phyloP scores from a whole-genome alignment of 2,329 filamentous ascomycete species.

The Sarocladiaceae sp. region DNA sequence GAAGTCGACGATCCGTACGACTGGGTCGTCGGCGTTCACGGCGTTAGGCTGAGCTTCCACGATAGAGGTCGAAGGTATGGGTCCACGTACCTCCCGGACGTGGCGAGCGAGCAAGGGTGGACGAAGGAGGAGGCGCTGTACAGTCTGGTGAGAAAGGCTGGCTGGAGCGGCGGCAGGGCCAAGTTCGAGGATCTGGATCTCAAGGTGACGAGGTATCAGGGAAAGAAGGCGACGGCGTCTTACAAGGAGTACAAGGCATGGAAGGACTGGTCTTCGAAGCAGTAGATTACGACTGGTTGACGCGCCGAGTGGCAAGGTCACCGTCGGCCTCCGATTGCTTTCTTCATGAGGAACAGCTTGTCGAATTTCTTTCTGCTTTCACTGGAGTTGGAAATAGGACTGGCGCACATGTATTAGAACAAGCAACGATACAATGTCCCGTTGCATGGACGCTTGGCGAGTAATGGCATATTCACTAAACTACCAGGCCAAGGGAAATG shows the following conservation, averaged over 20 bases:
- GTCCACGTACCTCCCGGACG: conserved; percentile 87
- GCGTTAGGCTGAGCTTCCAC: conserved; percentile 79
- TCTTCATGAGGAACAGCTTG: too few relatives aligned
- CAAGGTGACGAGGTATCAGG: conserved; percentile 79
- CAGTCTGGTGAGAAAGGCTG: conserved; percentile 89
- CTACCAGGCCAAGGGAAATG: too few relatives aligned
- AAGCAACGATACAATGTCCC: too few relatives aligned
- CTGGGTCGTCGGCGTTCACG: conserved; percentile 83
- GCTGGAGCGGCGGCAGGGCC: conserved; percentile 76
- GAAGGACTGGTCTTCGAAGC: conserved; percentile 60
- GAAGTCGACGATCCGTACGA: conserved; percentile 66
- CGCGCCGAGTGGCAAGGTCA: too few relatives aligned
- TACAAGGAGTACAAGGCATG: conserved; percentile 75
- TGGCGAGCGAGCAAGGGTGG: conserved; percentile 90
- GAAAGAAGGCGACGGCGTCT: conserved; percentile 64
- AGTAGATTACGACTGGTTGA: neutral
- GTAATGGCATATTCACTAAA: too few relatives aligned
- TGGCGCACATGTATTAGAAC: conserved; percentile 1
- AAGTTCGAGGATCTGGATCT: conserved; percentile 76
- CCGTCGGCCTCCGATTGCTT: too few relatives aligned
- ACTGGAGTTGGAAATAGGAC: conserved; percentile 3
- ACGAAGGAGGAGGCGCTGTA: conserved; percentile 85
- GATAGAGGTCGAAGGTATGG: conserved; percentile 68
- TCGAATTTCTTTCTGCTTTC: too few relatives aligned
- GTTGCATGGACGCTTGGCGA: too few relatives aligned